Evolutionary conservation across 1,284 basidiomycete genomes (phyloP).

Genomic region (Malassezia pachydermatis): DNA sequence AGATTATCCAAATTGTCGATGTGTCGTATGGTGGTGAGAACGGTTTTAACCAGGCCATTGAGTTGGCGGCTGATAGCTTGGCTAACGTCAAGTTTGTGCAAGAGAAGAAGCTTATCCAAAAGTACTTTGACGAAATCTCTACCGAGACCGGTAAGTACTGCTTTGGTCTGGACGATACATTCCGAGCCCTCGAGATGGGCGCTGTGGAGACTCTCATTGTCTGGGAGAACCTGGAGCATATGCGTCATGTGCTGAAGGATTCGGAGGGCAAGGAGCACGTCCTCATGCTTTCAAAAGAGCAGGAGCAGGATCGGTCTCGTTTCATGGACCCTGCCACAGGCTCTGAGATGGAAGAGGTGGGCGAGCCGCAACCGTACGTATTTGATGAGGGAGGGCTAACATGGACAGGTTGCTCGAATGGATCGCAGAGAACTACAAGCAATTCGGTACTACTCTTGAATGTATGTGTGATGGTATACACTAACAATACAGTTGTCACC

Average conservation of each 20-base stretch:
- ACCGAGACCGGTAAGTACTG: constrained; percentile 95
- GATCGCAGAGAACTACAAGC: constrained; percentile 97
- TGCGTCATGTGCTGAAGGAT: constrained; percentile 39
- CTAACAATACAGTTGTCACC: constrained; percentile 24
- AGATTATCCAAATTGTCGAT: constrained; percentile 67
- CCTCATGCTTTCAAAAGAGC: constrained; percentile 43
- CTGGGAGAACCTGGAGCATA: constrained; percentile 67
- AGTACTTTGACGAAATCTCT: constrained; percentile 98
- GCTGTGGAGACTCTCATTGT: constrained; percentile 95
- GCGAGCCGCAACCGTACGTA: constrained; percentile 43
- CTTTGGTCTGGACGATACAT: constrained; percentile 92
- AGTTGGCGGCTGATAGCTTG: constrained; percentile 86
- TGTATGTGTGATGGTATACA: constrained; percentile 37
- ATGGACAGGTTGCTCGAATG: constrained; percentile 63
- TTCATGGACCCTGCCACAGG: constrained; percentile 91
- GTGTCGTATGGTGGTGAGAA: constrained; percentile 98
- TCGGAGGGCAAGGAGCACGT: constrained; percentile 33
- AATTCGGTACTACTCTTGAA: constrained; percentile 87
- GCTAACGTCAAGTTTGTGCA: constrained; percentile 99
- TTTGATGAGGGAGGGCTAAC: too few relatives aligned
- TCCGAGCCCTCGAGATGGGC: constrained; percentile 91
- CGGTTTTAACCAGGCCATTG: constrained; percentile 97
- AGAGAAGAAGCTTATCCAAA: constrained; percentile 76
- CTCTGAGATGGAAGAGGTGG: constrained; percentile 78
- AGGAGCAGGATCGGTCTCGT: constrained; percentile 64